A percentile compares a stretch with the other conserved stretches of the same genome.
Evolutionary conservation across 345 rosid species (phyloP).

Genomic region (Dipteronia sinensis): DNA sequence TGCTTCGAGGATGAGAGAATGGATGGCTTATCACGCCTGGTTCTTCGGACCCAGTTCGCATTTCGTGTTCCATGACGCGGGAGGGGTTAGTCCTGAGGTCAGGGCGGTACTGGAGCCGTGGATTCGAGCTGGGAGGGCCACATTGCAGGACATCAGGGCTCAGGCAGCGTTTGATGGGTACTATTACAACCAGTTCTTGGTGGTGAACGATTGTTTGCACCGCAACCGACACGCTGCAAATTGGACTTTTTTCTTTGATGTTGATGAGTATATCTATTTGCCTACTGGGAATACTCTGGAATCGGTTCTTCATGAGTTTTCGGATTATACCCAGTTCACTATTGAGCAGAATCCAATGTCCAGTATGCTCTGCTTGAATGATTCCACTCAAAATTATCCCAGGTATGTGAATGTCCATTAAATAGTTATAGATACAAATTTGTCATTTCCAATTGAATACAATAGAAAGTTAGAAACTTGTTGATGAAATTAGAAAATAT

Average conservation of each 20-base stretch:
- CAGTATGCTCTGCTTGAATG: conserved; percentile 70
- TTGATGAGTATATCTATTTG: conserved; percentile 81
- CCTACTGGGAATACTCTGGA: conserved; percentile 53
- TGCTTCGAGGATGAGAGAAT: conserved; percentile 69
- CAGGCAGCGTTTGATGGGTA: conserved; percentile 76
- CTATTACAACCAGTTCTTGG: conserved; percentile 82
- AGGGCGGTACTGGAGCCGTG: conserved; percentile 70
- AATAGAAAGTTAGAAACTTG: too few species aligned
- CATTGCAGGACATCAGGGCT: conserved; percentile 70
- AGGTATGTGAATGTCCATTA: conserved; percentile 37
- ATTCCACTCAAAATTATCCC: conserved; percentile 53
- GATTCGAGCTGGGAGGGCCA: conserved; percentile 72
- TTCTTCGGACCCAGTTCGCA: conserved; percentile 83
- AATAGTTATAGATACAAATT: neutral
- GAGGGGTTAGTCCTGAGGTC: conserved; percentile 67
- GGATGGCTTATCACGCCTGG: conserved; percentile 96
- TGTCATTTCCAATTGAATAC: neutral
- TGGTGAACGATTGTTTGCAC: conserved; percentile 86
- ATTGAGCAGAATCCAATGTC: conserved; percentile 95
- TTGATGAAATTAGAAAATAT: neutral
- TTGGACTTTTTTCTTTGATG: conserved; percentile 89
- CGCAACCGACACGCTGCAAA: conserved; percentile 64
- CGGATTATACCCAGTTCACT: conserved; percentile 72
- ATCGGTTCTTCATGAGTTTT: conserved; percentile 60
- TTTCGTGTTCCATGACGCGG: conserved; percentile 89